These are phyloP conservation scores for Zasmidium citrigriseum DNA, from an alignment of 2,329 filamentous ascomycete species.

Conservation along the genomic window DNA sequence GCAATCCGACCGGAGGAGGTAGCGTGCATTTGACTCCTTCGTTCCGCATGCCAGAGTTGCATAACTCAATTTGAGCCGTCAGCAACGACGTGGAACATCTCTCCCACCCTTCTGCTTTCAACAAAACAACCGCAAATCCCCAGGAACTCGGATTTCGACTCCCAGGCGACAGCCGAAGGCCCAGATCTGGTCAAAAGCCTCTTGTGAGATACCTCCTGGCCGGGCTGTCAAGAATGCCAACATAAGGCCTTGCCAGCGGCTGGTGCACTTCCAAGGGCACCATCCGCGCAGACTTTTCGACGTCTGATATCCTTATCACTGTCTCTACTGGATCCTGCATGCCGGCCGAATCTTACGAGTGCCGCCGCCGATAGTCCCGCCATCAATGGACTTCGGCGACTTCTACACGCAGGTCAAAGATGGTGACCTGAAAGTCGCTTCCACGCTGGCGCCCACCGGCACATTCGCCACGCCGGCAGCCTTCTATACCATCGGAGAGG, in stretches of 20 bases:
- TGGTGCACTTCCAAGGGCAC: constrained; percentile 14
- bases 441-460: neutral
- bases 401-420: neutral
- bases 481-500: neutral
- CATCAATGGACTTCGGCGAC: constrained; percentile 1
- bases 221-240: constrained; percentile 1
- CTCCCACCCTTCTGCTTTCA: constrained; percentile 11
- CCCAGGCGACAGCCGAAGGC: constrained; percentile 15
- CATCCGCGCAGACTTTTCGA: neutral
- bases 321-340: neutral
- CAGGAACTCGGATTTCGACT: constrained; percentile 5
- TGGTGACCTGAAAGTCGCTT: neutral
- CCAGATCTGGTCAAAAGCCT: constrained; percentile 4
- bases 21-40: constrained; percentile 1
- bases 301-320: neutral
- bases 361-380: neutral
- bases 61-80: constrained; percentile 14
- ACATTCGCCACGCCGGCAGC: neutral
- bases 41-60: constrained; percentile 14
- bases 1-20: constrained; percentile 7
- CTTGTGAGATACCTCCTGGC: neutral
- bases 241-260: neutral
- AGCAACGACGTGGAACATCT: constrained; percentile 2
- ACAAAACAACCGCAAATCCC: neutral
- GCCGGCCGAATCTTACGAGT: neutral